Evolutionary conservation across 2,329 filamentous ascomycete species (phyloP).

Genomic region (Zymoseptoria ardabiliae): DNA sequence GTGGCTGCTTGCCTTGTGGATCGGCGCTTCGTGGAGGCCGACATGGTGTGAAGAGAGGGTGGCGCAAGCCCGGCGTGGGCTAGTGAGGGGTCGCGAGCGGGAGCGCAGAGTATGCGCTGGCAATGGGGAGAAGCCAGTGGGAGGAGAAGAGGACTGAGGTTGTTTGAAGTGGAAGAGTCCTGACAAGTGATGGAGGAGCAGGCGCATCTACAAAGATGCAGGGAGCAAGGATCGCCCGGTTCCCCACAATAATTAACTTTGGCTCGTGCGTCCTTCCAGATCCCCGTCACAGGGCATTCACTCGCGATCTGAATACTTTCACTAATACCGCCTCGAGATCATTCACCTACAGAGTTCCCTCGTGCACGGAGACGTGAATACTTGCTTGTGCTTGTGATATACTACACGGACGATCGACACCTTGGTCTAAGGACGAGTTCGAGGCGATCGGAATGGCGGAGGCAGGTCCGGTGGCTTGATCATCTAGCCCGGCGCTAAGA

Average conservation of each 20-base stretch:
- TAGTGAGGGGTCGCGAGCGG: neutral
- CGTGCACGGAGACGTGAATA: too few relatives aligned
- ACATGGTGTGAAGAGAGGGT: slow-evolving; percentile 1
- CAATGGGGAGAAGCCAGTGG: neutral
- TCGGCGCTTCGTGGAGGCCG: slow-evolving; percentile 28
- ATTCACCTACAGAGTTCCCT: too few relatives aligned
- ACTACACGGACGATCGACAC: neutral
- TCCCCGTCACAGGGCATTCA: too few relatives aligned
- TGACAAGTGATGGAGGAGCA: neutral
- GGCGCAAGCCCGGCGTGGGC: neutral
- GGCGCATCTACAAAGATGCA: neutral
- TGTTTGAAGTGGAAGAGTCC: neutral
- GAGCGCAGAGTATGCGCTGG: neutral
- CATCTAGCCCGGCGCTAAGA: neutral
- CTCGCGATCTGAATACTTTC: too few relatives aligned
- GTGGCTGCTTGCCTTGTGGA: slow-evolving; percentile 26
- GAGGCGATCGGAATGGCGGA: neutral
- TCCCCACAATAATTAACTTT: too few relatives aligned
- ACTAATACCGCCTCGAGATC: too few relatives aligned
- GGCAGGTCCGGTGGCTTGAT: neutral
- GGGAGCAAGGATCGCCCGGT: neutral
- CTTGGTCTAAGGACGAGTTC: neutral
- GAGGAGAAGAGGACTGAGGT: neutral
- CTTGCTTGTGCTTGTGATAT: too few relatives aligned
- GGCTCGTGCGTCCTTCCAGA: too few relatives aligned